Evolutionary conservation across 768 basidiomycete species (phyloP), one percentile per base, ranked within the genome.

Genomic region (Lactarius pseudohatsudake): DNA sequence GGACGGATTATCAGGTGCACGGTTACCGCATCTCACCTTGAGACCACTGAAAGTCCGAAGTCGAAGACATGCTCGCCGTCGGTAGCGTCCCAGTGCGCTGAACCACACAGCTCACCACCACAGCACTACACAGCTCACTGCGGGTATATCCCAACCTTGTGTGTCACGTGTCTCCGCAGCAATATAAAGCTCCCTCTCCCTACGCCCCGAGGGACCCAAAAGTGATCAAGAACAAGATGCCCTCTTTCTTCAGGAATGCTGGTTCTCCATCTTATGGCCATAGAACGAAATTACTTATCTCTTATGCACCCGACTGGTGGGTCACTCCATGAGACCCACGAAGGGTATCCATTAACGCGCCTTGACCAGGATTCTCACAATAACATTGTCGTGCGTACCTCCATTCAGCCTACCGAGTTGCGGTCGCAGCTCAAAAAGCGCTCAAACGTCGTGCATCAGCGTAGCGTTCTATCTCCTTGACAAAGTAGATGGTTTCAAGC

Each of bases 251-350:
- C 16, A 36, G 45, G 45, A 58, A 43, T 32, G 0, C 18, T 7
- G 3, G 30, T 9, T 30, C 28, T 57, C 50, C 28, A 10, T 18
- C 57, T n/a, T 30, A 28, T 26, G 10, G 32, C 3, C 57, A 67
- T 28, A 63, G 41, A 54, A 69, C 7, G 65, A 77, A 79, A 65
- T 75, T 91, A 11, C 66, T 90, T 26, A 72, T 79, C 47, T 88
- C 88, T 3, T 92, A 93, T 77, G 82, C 84, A 28, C 88, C 89
- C 0, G 91, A 93, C 72, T 93, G 91, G 91, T 91, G 67, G 62
- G 85, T 72, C 10, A 41, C 16, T n/a, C 47, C 67, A 16, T 41
- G 18, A 40, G 9, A 18, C 56, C 20, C 15, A 67, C 41, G n/a
- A 57, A 34, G 45, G 60, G 20, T 30, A 34, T 55, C 3, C 9